Percentiles rank a stretch among this genome's conserved stretches.
Conservation (phyloP, 2,329 filamentous ascomycete species). For the Dactylellina haptotyla region DNA sequence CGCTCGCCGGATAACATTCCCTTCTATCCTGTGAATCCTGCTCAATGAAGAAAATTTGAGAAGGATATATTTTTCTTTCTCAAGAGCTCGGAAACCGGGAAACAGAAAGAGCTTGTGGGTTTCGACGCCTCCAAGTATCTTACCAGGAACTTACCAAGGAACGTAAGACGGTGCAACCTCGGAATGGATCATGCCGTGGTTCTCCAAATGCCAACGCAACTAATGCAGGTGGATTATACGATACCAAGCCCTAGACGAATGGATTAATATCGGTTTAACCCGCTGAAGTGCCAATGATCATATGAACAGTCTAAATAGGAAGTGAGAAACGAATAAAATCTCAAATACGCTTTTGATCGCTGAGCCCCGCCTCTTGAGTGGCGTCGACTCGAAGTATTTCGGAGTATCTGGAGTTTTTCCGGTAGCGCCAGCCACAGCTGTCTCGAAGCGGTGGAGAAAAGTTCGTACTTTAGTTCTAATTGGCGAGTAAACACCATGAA, state of each 20-base stretch:
- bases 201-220: constrained; percentile 13
- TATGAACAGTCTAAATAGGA: constrained; percentile 26
- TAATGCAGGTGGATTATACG: constrained; percentile 6
- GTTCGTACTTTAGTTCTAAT: not conserved
- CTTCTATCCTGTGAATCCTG: not conserved
- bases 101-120: not conserved
- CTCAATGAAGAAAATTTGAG: not conserved
- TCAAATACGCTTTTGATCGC: not conserved
- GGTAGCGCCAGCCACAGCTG: constrained; percentile 40
- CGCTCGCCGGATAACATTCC: not conserved
- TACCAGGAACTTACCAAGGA: constrained; percentile 21
- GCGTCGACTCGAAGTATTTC: not conserved
- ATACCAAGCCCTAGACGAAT: not conserved
- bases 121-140: constrained; percentile 20
- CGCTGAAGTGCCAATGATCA: constrained; percentile 16
- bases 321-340: constrained; percentile 9
- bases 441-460: constrained; percentile 22
- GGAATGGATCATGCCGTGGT: constrained; percentile 24
- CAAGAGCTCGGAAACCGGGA: constrained; percentile 31
- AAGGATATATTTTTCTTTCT: constrained; percentile 9
- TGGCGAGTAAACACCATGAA: not conserved
- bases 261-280: not conserved
- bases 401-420: constrained; percentile 40
- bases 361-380: not conserved
- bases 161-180: constrained; percentile 1